Conservation (phyloP, 352 stramenopile species). For the Phytophthora chlamydospora region DNA sequence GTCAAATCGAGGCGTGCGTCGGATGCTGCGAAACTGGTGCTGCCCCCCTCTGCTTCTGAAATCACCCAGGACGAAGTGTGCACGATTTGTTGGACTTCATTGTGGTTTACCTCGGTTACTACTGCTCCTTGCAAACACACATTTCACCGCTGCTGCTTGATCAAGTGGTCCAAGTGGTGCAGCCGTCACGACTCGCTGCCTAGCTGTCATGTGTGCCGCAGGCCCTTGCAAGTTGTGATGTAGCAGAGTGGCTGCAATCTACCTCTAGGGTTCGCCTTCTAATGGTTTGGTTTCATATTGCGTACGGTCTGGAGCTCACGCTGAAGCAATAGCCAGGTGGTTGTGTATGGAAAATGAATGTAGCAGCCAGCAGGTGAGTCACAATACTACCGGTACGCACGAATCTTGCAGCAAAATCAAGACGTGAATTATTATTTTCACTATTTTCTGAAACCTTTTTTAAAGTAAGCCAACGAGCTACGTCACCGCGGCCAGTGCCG, state of each 20-base stretch:
- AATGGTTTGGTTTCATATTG: not conserved
- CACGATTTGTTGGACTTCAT: conserved; percentile 22
- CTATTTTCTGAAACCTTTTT: too few species aligned
- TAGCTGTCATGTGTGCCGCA: conserved; percentile 24
- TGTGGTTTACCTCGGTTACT: too few species aligned
- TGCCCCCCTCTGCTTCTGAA: not conserved
- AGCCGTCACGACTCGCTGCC: not conserved
- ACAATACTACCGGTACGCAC: too few species aligned
- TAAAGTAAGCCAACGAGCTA: not conserved
- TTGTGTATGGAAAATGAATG: too few species aligned
- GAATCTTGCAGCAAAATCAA: too few species aligned
- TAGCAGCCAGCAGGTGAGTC: too few species aligned
- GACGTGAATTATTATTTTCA: too few species aligned
- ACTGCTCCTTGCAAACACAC: conserved; percentile 22
- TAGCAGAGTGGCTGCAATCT: too few species aligned
- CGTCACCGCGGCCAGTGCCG: conserved; percentile 3
- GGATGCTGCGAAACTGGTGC: not conserved
- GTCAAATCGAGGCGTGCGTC: conserved; percentile 2
- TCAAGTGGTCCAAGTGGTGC: conserved; percentile 22
- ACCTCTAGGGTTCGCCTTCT: not conserved
- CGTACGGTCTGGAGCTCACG: not conserved
- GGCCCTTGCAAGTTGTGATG: not conserved
- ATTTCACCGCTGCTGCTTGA: conserved; percentile 22
- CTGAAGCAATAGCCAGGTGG: too few species aligned
- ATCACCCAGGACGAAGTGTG: conserved; percentile 5